Conservation (phyloP, 768 basidiomycete genomes). For the Boletus eberwhitei region DNA sequence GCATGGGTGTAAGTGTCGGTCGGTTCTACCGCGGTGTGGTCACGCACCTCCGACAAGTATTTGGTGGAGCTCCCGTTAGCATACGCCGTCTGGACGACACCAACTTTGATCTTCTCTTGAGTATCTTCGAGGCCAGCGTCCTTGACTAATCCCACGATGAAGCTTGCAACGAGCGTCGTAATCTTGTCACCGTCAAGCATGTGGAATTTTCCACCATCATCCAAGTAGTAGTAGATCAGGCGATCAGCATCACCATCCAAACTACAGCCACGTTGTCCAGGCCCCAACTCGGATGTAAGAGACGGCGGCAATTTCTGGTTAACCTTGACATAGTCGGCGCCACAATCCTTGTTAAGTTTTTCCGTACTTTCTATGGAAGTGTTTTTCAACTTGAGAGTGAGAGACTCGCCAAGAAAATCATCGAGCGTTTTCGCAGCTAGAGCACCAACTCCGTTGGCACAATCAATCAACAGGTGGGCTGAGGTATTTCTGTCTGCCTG, state of each 20-base stretch:
- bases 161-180: conserved; percentile 87
- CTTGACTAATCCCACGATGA: conserved; percentile 87
- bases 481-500: conserved; percentile 58
- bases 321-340: conserved; percentile 97
- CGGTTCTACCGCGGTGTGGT: not conserved
- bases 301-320: conserved; percentile 82
- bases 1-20: conserved; percentile 9
- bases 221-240: conserved; percentile 91
- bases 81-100: conserved; percentile 97
- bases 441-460: conserved; percentile 97
- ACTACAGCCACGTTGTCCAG: conserved; percentile 84
- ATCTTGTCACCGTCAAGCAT: conserved; percentile 99
- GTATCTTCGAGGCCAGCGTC: conserved; percentile 72
- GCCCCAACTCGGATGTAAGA: conserved; percentile 54
- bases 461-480: conserved; percentile 78
- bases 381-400: conserved; percentile 70
- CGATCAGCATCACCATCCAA: conserved; percentile 98
- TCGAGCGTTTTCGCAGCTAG: conserved; percentile 61
- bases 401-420: conserved; percentile 52
- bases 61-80: conserved; percentile 97
- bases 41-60: conserved; percentile 74
- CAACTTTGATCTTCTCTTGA: conserved; percentile 63
- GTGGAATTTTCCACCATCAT: conserved; percentile 72
- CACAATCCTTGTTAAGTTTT: conserved; percentile 81
- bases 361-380: conserved; percentile 61